phyloP scores from a whole-genome alignment of 2,329 filamentous ascomycete genomes.

The Colletotrichum lentis region DNA sequence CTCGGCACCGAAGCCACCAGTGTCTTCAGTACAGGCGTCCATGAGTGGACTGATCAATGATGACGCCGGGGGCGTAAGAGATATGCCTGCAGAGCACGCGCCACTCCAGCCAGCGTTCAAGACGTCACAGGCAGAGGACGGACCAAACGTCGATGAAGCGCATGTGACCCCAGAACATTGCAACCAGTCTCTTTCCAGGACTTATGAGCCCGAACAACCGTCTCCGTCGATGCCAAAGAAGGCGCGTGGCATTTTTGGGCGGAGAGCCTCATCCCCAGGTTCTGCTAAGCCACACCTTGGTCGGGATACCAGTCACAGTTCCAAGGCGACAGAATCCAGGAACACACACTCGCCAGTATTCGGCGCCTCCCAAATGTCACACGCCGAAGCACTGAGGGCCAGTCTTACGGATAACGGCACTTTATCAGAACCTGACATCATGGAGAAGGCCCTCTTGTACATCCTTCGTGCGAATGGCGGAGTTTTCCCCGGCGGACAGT shows the following conservation, averaged over 20 bases:
- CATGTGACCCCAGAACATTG: not conserved
- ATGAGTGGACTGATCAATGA: conserved; percentile 28
- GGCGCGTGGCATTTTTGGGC: not conserved
- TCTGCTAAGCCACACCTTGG: not conserved
- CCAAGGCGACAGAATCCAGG: not conserved
- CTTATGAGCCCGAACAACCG: not conserved
- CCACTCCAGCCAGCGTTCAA: conserved; percentile 14
- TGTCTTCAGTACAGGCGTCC: not conserved
- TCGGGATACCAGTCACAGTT: not conserved
- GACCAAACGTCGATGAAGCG: not conserved
- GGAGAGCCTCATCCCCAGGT: not conserved
- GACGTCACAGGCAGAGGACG: conserved; percentile 7
- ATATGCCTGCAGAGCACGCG: conserved; percentile 28
- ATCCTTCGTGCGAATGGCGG: conserved; percentile 54
- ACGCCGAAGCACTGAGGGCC: conserved; percentile 12
- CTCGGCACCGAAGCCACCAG: not conserved
- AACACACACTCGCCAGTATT: not conserved
- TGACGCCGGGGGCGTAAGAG: conserved; percentile 19
- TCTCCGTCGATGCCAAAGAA: not conserved
- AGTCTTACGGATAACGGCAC: conserved; percentile 6
- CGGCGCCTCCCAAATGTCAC: not conserved
- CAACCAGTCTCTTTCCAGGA: not conserved
- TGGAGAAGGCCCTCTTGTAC: conserved; percentile 45
- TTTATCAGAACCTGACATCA: conserved; percentile 2
- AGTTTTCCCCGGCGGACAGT: conserved; percentile 60